A percentile compares a stretch with the other conserved stretches of the same genome.
Evolutionary conservation across 2,329 filamentous ascomycete species (phyloP).

Genomic region (Ascochyta clinopodiicola): DNA sequence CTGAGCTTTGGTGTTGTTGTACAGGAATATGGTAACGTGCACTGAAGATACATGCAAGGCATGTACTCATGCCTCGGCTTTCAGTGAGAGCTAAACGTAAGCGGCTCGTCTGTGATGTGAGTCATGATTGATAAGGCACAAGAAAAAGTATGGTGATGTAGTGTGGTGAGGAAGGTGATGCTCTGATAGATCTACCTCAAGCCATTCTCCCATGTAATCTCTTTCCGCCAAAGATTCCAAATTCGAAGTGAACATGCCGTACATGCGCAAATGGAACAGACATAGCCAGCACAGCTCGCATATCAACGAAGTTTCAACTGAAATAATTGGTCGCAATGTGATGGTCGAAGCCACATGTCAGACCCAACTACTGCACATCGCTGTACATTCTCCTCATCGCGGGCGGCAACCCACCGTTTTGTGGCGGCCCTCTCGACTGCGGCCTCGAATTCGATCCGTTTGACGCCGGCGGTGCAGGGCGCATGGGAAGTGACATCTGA

Average conservation of each 20-base stretch:
- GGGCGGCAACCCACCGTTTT: conserved; percentile 36
- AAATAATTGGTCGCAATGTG: not conserved
- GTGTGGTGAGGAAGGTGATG: conserved; percentile 7
- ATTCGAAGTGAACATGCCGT: conserved; percentile 6
- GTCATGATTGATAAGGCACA: not conserved
- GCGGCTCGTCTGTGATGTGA: not conserved
- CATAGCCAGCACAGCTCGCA: conserved; percentile 7
- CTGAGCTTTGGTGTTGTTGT: not conserved
- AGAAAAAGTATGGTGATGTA: not conserved
- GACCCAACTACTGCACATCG: conserved; percentile 33
- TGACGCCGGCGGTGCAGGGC: conserved; percentile 50
- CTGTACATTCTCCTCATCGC: conserved; percentile 43
- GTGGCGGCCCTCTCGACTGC: conserved; percentile 29
- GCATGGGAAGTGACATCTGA: conserved; percentile 54
- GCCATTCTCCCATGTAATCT: conserved; percentile 6
- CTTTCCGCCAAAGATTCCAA: conserved; percentile 5
- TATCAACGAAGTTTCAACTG: conserved; percentile 3
- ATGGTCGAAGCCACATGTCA: not conserved
- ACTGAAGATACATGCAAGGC: not conserved
- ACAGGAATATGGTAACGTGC: not conserved
- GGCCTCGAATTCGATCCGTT: conserved; percentile 37
- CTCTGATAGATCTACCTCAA: conserved; percentile 6
- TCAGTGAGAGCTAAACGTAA: conserved; percentile 1
- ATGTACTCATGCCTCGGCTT: too few relatives aligned
- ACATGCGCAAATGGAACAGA: conserved; percentile 3